phyloP scores from a whole-genome alignment of 169 alveolate species.

The Cyclospora cayetanensis region DNA sequence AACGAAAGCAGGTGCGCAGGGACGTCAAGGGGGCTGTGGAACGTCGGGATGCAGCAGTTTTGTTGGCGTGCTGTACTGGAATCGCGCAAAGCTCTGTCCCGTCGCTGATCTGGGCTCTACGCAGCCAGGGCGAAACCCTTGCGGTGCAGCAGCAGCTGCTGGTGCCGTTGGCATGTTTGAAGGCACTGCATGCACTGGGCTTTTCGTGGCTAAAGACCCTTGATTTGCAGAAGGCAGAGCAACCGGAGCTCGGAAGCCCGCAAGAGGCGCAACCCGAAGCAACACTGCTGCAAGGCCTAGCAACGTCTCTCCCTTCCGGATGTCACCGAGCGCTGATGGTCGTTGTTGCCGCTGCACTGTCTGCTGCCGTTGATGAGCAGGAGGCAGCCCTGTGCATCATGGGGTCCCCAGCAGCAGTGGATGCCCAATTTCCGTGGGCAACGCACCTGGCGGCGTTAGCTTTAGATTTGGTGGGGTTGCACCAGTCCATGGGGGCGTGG shows the following conservation, averaged over 20 bases:
- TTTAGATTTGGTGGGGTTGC: neutral
- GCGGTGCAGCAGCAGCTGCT: neutral
- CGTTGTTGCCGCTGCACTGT: conserved; percentile 6
- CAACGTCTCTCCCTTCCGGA: neutral
- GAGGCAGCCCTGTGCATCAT: neutral
- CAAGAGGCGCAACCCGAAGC: neutral
- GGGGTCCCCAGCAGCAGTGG: neutral
- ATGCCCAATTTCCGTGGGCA: neutral
- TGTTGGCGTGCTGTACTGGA: neutral
- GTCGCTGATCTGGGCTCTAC: neutral
- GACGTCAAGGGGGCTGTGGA: neutral
- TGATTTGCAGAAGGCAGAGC: neutral
- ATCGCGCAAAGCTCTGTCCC: neutral
- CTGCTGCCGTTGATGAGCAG: conserved; percentile 19
- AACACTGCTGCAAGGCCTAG: neutral
- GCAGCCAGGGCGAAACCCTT: neutral
- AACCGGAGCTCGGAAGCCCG: conserved; percentile 13
- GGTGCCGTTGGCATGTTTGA: neutral
- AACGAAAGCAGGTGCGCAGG: neutral
- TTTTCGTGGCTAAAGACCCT: neutral
- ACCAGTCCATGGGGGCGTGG: neutral
- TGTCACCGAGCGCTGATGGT: neutral
- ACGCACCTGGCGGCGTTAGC: neutral
- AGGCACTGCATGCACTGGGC: neutral
- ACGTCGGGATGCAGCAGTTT: neutral